Conservation (phyloP, 2,329 filamentous ascomycete species). For the Hansfordia pulvinata region DNA sequence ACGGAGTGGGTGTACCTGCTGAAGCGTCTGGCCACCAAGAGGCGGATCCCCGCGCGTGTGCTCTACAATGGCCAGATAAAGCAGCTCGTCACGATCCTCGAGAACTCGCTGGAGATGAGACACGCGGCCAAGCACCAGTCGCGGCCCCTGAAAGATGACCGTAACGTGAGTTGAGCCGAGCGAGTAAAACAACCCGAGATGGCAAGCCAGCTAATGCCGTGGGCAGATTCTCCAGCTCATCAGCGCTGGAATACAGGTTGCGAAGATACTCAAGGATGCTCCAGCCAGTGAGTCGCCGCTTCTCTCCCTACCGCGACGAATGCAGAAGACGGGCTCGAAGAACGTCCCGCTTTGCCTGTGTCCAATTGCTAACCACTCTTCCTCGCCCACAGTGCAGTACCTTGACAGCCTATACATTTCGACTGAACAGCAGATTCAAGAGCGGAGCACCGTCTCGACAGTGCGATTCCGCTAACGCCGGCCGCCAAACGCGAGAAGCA, state of each 20-base stretch:
- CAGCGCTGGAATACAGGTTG: conserved; percentile 75
- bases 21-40: conserved; percentile 74
- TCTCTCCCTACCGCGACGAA: too few relatives aligned
- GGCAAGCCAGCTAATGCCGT: background rate
- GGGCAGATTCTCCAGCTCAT: conserved; percentile 64
- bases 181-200: background rate
- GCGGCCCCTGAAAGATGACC: conserved; percentile 73
- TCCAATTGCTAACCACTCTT: too few relatives aligned
- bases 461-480: conserved; percentile 27
- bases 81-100: conserved; percentile 76
- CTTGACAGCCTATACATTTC: conserved; percentile 70
- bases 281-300: too few relatives aligned
- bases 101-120: conserved; percentile 80
- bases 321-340: too few relatives aligned
- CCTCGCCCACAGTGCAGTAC: conserved; percentile 75
- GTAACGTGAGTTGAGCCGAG: conserved; percentile 33
- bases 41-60: conserved; percentile 70
- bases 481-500: too few relatives aligned
- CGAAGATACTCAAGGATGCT: conserved; percentile 76
- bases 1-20: conserved; percentile 85
- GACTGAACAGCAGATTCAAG: conserved; percentile 67
- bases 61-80: conserved; percentile 86
- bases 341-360: too few relatives aligned
- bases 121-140: conserved; percentile 76
- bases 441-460: conserved; percentile 35